These are phyloP conservation scores for Ceratobasidium sp. DNA, from an alignment of 1,284 basidiomycete species.

Conservation along the genomic window DNA sequence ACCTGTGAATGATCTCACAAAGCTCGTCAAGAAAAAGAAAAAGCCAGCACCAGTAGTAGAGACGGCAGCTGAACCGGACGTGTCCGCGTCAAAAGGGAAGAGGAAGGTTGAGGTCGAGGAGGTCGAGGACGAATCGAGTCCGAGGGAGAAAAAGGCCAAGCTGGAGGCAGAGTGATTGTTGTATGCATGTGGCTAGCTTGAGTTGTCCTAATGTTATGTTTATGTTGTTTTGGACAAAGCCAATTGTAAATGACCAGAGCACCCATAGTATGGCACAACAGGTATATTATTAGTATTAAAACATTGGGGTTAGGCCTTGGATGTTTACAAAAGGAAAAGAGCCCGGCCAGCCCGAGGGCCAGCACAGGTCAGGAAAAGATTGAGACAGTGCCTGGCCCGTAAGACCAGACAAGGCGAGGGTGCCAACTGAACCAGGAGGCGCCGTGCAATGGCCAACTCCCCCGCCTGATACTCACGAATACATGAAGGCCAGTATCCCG, in stretches of 20 bases:
- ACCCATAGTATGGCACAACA: too few relatives aligned
- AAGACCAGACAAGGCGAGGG: slow-evolving; percentile 35
- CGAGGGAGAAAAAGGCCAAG: slow-evolving; percentile 73
- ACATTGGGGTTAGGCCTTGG: slow-evolving; percentile 36
- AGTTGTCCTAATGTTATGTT: neutral
- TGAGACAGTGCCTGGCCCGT: slow-evolving; percentile 43
- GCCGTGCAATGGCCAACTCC: slow-evolving; percentile 42
- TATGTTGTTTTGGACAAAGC: slow-evolving; percentile 1
- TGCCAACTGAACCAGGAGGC: slow-evolving; percentile 36
- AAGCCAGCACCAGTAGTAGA: slow-evolving; percentile 60
- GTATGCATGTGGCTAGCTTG: neutral
- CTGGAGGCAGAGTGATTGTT: slow-evolving; percentile 57
- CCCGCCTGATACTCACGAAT: slow-evolving; percentile 38
- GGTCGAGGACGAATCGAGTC: slow-evolving; percentile 57
- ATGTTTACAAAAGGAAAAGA: neutral
- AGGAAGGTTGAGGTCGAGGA: slow-evolving; percentile 75
- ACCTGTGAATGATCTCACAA: slow-evolving; percentile 81
- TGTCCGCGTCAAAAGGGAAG: slow-evolving; percentile 56
- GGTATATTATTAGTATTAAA: neutral
- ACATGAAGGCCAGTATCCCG: slow-evolving; percentile 39
- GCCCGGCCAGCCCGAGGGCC: slow-evolving; percentile 42
- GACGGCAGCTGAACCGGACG: slow-evolving; percentile 53
- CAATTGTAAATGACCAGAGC: too few relatives aligned
- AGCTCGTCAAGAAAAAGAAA: slow-evolving; percentile 87
- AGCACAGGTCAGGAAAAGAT: slow-evolving; percentile 41